These are phyloP conservation scores for Cokeromyces recurvatus DNA, from an alignment of 371 early-diverging fungal genomes.

Conservation along the genomic window DNA sequence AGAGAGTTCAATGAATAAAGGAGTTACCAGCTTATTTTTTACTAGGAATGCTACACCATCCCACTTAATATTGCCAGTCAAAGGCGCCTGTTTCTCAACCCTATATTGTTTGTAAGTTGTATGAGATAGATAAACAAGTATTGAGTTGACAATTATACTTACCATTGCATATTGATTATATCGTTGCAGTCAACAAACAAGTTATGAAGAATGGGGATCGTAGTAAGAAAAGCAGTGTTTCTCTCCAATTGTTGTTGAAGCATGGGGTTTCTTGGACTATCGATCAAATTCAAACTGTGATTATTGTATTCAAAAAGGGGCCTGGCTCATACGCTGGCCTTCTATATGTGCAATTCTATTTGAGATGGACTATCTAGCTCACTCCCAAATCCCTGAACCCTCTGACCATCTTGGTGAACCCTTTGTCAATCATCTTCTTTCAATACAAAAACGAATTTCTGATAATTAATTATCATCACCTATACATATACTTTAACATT, in stretches of 20 bases:
- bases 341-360: no score
- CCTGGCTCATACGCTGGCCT: no score
- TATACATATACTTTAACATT: no score
- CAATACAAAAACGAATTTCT: no score
- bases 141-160: conserved; percentile 3
- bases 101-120: conserved; percentile 8
- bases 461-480: no score
- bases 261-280: conserved; percentile 8
- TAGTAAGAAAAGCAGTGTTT: conserved; percentile 6
- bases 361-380: no score
- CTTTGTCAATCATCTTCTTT: no score
- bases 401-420: no score
- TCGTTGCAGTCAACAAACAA: conserved; percentile 6
- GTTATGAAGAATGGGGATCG: conserved; percentile 6
- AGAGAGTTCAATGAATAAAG: conserved; percentile 15
- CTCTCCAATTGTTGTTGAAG: conserved; percentile 9
- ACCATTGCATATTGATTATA: conserved; percentile 11
- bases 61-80: conserved; percentile 11
- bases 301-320: neutral
- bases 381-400: no score
- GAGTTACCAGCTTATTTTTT: conserved; percentile 7
- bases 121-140: neutral
- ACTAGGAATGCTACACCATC: conserved; percentile 13
- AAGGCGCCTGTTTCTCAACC: conserved; percentile 9
- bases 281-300: conserved; percentile 6